These are phyloP conservation scores for Torulaspora maleeae DNA, from an alignment of 805 yeast genomes.

Conservation along the genomic window DNA sequence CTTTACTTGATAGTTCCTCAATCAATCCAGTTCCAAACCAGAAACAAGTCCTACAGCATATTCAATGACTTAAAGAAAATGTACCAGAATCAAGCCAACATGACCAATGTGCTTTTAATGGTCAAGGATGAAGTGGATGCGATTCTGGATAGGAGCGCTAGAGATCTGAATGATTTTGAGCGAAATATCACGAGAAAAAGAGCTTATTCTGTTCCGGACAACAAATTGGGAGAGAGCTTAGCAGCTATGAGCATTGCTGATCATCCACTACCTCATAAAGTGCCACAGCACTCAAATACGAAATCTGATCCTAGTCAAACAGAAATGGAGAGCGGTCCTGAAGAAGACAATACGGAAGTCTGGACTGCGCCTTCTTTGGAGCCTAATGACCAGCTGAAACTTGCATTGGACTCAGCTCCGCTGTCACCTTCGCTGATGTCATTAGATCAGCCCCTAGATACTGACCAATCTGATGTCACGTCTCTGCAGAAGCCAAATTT, in stretches of 20 bases:
- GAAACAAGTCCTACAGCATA: slow-evolving; percentile 39
- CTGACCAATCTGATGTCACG: slow-evolving; percentile 4
- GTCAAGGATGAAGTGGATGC: slow-evolving; percentile 34
- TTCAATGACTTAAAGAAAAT: slow-evolving; percentile 36
- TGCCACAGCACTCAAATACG: not conserved
- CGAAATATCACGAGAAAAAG: slow-evolving; percentile 26
- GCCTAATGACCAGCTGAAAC: slow-evolving; percentile 38
- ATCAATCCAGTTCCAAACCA: slow-evolving; percentile 40
- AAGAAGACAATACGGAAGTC: slow-evolving; percentile 27
- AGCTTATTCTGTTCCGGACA: slow-evolving; percentile 33
- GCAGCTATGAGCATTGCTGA: slow-evolving; percentile 6
- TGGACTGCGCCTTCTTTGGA: slow-evolving; percentile 41
- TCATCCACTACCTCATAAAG: not conserved
- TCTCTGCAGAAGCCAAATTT: not conserved
- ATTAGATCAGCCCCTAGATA: slow-evolving; percentile 10
- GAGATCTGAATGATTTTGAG: slow-evolving; percentile 16
- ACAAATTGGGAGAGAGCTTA: slow-evolving; percentile 4
- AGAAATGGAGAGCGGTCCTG: slow-evolving; percentile 15
- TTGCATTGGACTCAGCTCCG: slow-evolving; percentile 23
- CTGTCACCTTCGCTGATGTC: slow-evolving; percentile 8
- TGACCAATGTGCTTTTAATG: slow-evolving; percentile 39
- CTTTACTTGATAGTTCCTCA: slow-evolving; percentile 38
- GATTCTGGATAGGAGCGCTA: slow-evolving; percentile 22
- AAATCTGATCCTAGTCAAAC: slow-evolving; percentile 3
- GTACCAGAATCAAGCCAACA: slow-evolving; percentile 37